Percentiles rank a stretch among this genome's conserved stretches.
These are phyloP conservation scores for Pseudocercospora musae DNA, from an alignment of 2,329 filamentous ascomycete species.

Conservation along the genomic window DNA sequence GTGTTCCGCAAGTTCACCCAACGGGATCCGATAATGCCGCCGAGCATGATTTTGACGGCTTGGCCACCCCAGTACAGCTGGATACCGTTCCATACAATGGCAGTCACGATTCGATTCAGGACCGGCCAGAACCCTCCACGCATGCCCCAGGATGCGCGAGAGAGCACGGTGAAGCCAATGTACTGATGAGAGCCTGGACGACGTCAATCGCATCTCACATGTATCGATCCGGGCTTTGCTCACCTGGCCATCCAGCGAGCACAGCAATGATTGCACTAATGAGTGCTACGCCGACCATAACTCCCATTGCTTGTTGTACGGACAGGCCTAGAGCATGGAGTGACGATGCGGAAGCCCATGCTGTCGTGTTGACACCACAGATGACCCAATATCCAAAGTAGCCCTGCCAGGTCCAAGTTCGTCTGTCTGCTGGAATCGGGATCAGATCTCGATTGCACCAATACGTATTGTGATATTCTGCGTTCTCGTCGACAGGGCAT, in stretches of 20 bases:
- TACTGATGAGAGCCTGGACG: conserved; percentile 29
- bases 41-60: conserved; percentile 19
- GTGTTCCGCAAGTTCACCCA: conserved; percentile 16
- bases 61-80: conserved; percentile 24
- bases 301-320: conserved; percentile 28
- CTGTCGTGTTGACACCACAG: conserved; percentile 18
- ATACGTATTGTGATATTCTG: conserved; percentile 18
- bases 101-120: conserved; percentile 25
- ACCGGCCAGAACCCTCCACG: conserved; percentile 26
- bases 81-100: conserved; percentile 26
- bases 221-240: neutral
- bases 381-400: conserved; percentile 21
- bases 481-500: conserved; percentile 13
- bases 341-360: conserved; percentile 14
- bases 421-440: conserved; percentile 9
- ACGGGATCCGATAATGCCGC: conserved; percentile 10
- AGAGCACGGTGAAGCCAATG: conserved; percentile 37
- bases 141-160: conserved; percentile 23
- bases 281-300: conserved; percentile 35
- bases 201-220: neutral
- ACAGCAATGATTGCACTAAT: conserved; percentile 36
- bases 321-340: conserved; percentile 15
- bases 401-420: conserved; percentile 22
- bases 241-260: conserved; percentile 36
- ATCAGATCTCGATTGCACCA: conserved; percentile 20